Evolutionary conservation across 1,139 yeast species (phyloP).

Genomic region (Lodderomyces orthopsilosis): DNA sequence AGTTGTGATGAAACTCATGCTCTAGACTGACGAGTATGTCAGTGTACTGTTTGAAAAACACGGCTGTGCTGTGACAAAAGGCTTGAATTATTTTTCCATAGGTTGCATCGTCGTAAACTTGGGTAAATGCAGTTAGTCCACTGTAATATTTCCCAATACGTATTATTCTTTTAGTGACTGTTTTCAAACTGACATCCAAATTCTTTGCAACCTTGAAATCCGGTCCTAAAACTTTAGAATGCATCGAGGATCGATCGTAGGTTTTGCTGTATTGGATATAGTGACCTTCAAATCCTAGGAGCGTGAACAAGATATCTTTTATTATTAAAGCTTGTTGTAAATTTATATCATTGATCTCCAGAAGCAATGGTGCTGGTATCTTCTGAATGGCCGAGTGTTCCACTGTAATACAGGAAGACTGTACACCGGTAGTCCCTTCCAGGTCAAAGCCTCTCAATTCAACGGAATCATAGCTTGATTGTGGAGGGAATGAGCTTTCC

Average conservation of each 20-base stretch:
- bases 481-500: background rate
- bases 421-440: constrained; percentile 4
- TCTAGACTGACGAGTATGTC: constrained; percentile 52
- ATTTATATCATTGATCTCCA: constrained; percentile 40
- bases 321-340: constrained; percentile 72
- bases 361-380: constrained; percentile 43
- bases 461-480: background rate
- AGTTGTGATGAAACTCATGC: constrained; percentile 45
- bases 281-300: constrained; percentile 77
- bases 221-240: constrained; percentile 57
- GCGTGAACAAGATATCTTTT: constrained; percentile 64
- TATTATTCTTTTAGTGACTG: constrained; percentile 62
- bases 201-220: constrained; percentile 71
- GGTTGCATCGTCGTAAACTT: constrained; percentile 49
- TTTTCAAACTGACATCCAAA: constrained; percentile 72
- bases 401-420: constrained; percentile 6
- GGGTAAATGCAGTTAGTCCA: constrained; percentile 53
- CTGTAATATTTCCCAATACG: constrained; percentile 62
- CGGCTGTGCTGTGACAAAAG: constrained; percentile 58
- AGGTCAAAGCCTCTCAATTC: background rate
- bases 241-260: constrained; percentile 45
- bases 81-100: constrained; percentile 78
- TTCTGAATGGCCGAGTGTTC: constrained; percentile 8
- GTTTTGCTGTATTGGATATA: constrained; percentile 68
- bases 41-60: constrained; percentile 48